A percentile compares a stretch with the other conserved stretches of the same genome.
Evolutionary conservation across 495 filamentous ascomycete genomes (phyloP).

Genomic region (Daldinia decipiens): DNA sequence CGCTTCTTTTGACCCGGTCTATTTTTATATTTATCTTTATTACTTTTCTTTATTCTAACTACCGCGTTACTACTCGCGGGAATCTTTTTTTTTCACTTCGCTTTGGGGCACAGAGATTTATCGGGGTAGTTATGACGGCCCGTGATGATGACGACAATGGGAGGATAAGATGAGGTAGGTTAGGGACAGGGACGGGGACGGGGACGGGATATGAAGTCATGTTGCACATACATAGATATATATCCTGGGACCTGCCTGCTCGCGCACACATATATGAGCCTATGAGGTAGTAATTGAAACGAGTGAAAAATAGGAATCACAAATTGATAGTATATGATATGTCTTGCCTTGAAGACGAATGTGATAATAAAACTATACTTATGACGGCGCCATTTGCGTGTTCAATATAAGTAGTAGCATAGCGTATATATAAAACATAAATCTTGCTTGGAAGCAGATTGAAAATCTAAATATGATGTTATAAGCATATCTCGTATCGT

Average conservation of each 20-base stretch:
- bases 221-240: conserved; percentile 2
- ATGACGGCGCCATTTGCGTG: no score
- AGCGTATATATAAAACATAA: no score
- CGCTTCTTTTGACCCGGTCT: neutral
- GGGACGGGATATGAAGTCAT: conserved; percentile 22
- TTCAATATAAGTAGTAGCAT: no score
- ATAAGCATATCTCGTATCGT: no score
- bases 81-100: neutral
- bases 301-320: neutral
- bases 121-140: neutral
- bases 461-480: no score
- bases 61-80: neutral
- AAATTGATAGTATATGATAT: neutral
- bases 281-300: conserved; percentile 3
- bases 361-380: no score
- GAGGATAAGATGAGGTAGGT: conserved; percentile 2
- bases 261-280: conserved; percentile 24
- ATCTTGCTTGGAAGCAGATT: no score
- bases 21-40: neutral
- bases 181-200: conserved; percentile 3
- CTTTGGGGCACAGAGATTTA: neutral
- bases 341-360: neutral
- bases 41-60: neutral
- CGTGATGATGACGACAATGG: neutral
- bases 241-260: conserved; percentile 24